Conservation (phyloP, 1,139 yeast species). For the Kodamaea derodonti region DNA sequence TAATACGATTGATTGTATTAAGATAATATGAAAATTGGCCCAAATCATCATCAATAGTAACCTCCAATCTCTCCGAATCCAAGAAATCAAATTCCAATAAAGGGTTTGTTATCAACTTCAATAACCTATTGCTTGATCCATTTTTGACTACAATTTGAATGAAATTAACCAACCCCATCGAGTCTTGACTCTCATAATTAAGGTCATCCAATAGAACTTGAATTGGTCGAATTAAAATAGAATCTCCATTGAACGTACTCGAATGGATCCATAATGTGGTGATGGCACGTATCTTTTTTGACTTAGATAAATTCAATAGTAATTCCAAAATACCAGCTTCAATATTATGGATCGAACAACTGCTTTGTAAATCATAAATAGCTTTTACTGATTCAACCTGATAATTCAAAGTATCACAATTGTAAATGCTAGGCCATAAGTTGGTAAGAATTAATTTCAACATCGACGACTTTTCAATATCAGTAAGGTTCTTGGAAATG, state of each 20-base stretch:
- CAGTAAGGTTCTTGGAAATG: constrained; percentile 22
- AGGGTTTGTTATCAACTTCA: constrained; percentile 53
- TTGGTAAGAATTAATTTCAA: constrained; percentile 36
- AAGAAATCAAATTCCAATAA: constrained; percentile 40
- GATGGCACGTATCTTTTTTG: constrained; percentile 45
- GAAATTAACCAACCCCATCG: constrained; percentile 54
- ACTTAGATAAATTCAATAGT: constrained; percentile 34
- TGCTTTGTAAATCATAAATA: constrained; percentile 40
- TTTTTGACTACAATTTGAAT: constrained; percentile 45
- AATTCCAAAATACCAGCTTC: constrained; percentile 59
- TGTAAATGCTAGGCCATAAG: constrained; percentile 46
- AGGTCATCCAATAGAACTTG: constrained; percentile 66
- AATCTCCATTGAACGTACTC: constrained; percentile 33
- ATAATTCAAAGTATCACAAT: constrained; percentile 41
- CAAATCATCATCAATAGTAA: constrained; percentile 47
- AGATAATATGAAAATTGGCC: constrained; percentile 57
- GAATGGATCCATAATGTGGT: constrained; percentile 62
- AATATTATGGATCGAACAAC: constrained; percentile 38
- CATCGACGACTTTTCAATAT: constrained; percentile 26
- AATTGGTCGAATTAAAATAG: constrained; percentile 60
- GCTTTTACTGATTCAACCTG: constrained; percentile 64
- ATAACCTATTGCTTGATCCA: constrained; percentile 57
- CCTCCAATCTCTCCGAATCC: constrained; percentile 11
- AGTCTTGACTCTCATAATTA: constrained; percentile 37
- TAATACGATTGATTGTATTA: constrained; percentile 46